These are phyloP conservation scores for Alnus glutinosa DNA, from an alignment of 306 rosid genomes.

Conservation along the genomic window DNA sequence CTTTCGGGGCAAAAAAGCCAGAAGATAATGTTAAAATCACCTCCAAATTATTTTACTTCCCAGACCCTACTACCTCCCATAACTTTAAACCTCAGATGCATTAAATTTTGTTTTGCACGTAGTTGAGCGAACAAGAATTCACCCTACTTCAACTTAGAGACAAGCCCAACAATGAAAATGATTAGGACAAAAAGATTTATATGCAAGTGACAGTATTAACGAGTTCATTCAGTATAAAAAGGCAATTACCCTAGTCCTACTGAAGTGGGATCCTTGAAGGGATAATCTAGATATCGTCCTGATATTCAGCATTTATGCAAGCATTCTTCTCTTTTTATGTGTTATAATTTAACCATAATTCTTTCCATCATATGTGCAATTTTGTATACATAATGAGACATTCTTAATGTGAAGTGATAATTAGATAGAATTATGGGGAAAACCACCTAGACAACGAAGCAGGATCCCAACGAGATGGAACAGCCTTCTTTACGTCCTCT, in stretches of 20 bases:
- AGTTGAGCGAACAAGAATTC: neutral
- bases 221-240: neutral
- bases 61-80: slow-evolving; percentile 4
- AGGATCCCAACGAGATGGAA: slow-evolving; percentile 96
- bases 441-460: slow-evolving; percentile 78
- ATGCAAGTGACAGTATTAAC: neutral
- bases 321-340: neutral
- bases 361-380: neutral
- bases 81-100: neutral
- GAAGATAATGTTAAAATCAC: neutral
- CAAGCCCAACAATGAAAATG: neutral
- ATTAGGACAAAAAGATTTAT: neutral
- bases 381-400: neutral
- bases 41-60: neutral
- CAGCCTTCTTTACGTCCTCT: slow-evolving; percentile 77
- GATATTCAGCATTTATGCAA: neutral
- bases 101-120: neutral
- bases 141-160: slow-evolving; percentile 6
- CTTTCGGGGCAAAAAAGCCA: neutral
- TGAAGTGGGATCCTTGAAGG: neutral
- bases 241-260: neutral
- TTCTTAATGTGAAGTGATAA: neutral
- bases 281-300: neutral
- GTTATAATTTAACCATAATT: neutral
- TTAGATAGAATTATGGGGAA: neutral